Conservation (phyloP, 208 protist species). For the Lotmaria passim region DNA sequence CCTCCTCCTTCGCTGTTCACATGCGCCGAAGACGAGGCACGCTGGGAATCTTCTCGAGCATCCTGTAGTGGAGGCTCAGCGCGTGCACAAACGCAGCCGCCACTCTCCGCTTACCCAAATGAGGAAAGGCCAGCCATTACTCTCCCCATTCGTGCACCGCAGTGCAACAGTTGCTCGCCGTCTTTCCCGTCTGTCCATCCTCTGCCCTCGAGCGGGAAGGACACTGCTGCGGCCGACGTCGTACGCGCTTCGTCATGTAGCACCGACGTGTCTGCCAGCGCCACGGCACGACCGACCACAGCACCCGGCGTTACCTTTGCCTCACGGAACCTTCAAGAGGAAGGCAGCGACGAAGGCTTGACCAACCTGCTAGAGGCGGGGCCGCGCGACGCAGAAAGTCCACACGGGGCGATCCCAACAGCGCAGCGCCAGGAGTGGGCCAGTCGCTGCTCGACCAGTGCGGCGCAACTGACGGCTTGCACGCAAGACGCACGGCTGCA, state of each 20-base stretch:
- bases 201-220: neutral
- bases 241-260: constrained; percentile 1
- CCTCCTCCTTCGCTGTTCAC: no score
- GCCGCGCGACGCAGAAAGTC: neutral
- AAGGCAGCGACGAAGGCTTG: neutral
- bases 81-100: neutral
- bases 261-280: constrained; percentile 20
- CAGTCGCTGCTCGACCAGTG: constrained; percentile 13
- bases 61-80: neutral
- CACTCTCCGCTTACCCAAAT: neutral
- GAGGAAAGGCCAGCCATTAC: neutral
- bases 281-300: constrained; percentile 16
- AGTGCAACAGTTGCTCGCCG: neutral
- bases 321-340: neutral
- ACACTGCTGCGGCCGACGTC: neutral
- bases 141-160: neutral
- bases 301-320: neutral
- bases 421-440: neutral
- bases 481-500: constrained; percentile 1
- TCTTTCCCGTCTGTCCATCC: neutral
- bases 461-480: constrained; percentile 18
- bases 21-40: no score
- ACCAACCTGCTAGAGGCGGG: neutral
- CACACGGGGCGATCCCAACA: neutral
- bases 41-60: no score